Evolutionary conservation across 345 rosid genomes (phyloP), one percentile per base, ranked within the genome.

Genomic region (Salix udensis): DNA sequence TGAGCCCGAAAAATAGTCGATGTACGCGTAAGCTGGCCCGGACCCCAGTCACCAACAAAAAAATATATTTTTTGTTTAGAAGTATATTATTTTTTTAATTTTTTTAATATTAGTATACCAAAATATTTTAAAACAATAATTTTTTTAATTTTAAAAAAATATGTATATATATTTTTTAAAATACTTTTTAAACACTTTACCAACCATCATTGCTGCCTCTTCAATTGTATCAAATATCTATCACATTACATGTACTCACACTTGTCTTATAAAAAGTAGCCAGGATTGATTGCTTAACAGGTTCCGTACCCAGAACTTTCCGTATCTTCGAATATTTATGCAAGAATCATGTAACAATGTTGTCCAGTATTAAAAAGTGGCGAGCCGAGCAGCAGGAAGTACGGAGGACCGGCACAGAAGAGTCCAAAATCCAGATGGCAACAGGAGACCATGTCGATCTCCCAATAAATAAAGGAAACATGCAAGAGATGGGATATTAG

Each of bases 281-380:
- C 0, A 52, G 58, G 58, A 18, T 52, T 53, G 39, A 36, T 12
- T 7, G 44, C 77, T 68, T 15, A 23, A 26, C 77, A 60, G 74
- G 74, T 64, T 73, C 39, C 77, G 77, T 73, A 67, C 77, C 77
- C 77, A 68, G 16, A n/a, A 48, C 61, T 30, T 42, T 78, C 81
- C 81, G 81, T 78, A 61, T 74, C 65, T 73, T 31, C 30, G 53
- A 15, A 23, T 0, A 23, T 52, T 5, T 23, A 26, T n/a, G 48
- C 37, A 61, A 12, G 53, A 15, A 30, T 15, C 65, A 9, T 21
- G 12, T n/a, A 65, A 67, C 8, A 3, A 66, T 65, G 7, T 4
- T 21, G 19, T 4, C 9, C 14, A 2, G 58, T 50, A 50, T 6
- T 50, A 50, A 50, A 50, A 50, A 50, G 36, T 6, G 58, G 26